Evolutionary conservation across 1,284 basidiomycete genomes (phyloP).

Genomic region (Trichosporon sp.): DNA sequence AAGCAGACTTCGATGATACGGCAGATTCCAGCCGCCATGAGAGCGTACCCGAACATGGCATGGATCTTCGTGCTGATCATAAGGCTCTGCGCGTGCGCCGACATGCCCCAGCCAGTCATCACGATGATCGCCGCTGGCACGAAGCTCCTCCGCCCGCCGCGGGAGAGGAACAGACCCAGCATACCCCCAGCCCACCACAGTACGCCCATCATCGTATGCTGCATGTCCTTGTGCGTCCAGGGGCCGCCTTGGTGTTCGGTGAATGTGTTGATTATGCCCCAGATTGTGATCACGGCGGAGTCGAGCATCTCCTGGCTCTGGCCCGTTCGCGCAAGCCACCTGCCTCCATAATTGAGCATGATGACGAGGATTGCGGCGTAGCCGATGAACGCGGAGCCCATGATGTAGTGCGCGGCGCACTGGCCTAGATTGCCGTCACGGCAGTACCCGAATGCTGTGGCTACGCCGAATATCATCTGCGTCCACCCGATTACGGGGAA

Average conservation of each 20-base stretch:
- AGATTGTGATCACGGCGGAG: slow-evolving; percentile 77
- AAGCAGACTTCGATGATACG: slow-evolving; percentile 86
- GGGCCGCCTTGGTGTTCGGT: slow-evolving; percentile 75
- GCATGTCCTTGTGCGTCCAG: slow-evolving; percentile 88
- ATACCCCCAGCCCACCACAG: slow-evolving; percentile 85
- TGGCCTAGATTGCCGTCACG: slow-evolving; percentile 66
- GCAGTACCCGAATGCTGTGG: slow-evolving; percentile 55
- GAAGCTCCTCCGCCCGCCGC: slow-evolving; percentile 77
- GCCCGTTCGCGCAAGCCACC: slow-evolving; percentile 61
- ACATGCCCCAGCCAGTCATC: slow-evolving; percentile 93
- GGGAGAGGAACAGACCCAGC: slow-evolving; percentile 76
- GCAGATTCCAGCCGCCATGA: slow-evolving; percentile 76
- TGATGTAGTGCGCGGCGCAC: slow-evolving; percentile 83
- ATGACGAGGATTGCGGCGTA: slow-evolving; percentile 81
- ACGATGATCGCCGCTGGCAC: slow-evolving; percentile 78
- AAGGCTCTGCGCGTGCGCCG: slow-evolving; percentile 76
- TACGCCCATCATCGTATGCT: slow-evolving; percentile 74
- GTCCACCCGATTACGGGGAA: slow-evolving; percentile 86
- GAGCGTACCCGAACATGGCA: slow-evolving; percentile 70
- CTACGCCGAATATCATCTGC: slow-evolving; percentile 52
- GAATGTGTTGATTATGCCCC: slow-evolving; percentile 83
- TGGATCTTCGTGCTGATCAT: slow-evolving; percentile 85
- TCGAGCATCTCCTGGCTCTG: slow-evolving; percentile 80
- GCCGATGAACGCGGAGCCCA: slow-evolving; percentile 76
- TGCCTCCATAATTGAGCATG: slow-evolving; percentile 72